These are phyloP conservation scores for Pichia sporocuriosa DNA, from an alignment of 805 yeast genomes.

Conservation along the genomic window DNA sequence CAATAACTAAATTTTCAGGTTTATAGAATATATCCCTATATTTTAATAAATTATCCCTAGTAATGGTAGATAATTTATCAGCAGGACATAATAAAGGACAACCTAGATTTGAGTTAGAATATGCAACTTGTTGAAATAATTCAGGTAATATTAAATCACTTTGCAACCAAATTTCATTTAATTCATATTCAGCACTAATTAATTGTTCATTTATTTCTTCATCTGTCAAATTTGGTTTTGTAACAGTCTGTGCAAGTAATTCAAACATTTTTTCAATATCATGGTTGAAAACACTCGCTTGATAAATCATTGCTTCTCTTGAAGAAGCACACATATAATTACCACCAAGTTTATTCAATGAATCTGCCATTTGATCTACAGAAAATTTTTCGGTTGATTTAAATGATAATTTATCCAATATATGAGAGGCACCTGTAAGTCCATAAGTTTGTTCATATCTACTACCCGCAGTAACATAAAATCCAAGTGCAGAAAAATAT, in stretches of 20 bases:
- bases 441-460: slow-evolving; percentile 58
- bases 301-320: slow-evolving; percentile 87
- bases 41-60: slow-evolving; percentile 41
- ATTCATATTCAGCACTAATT: slow-evolving; percentile 70
- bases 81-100: slow-evolving; percentile 77
- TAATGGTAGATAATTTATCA: slow-evolving; percentile 53
- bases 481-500: slow-evolving; percentile 85
- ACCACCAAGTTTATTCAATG: slow-evolving; percentile 79
- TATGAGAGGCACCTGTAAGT: slow-evolving; percentile 71
- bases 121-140: slow-evolving; percentile 81
- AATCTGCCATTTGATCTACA: slow-evolving; percentile 67
- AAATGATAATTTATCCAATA: slow-evolving; percentile 81
- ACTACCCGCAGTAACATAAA: slow-evolving; percentile 87
- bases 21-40: slow-evolving; percentile 63
- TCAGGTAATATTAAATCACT: slow-evolving; percentile 87
- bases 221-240: slow-evolving; percentile 58
- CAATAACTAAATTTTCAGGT: slow-evolving; percentile 78
- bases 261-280: slow-evolving; percentile 77
- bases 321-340: slow-evolving; percentile 90
- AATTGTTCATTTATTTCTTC: slow-evolving; percentile 71
- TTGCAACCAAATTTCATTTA: slow-evolving; percentile 72
- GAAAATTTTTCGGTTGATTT: slow-evolving; percentile 54
- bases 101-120: slow-evolving; percentile 65
- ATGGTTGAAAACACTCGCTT: slow-evolving; percentile 85
- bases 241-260: slow-evolving; percentile 70